Evolutionary conservation across 2,329 filamentous ascomycete genomes (phyloP).

Genomic region (Zasmidium citrigriseum): DNA sequence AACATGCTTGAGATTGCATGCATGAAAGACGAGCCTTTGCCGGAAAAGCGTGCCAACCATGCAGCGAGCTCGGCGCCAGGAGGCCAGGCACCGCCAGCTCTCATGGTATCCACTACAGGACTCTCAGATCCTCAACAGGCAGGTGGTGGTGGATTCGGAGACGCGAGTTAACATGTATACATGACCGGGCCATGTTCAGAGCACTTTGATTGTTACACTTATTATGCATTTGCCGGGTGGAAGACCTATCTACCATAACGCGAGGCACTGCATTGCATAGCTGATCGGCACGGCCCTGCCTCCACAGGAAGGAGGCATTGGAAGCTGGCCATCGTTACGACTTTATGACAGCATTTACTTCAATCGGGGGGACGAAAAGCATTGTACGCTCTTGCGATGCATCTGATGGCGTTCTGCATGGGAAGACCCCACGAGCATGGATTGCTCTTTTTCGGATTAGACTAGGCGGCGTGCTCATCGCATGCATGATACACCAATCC

Average conservation of each 20-base stretch:
- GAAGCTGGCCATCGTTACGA: slow-evolving; percentile 1
- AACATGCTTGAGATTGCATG: slow-evolving; percentile 97
- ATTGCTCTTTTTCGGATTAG: neutral
- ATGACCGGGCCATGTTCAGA: neutral
- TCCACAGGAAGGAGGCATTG: neutral
- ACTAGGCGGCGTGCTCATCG: neutral
- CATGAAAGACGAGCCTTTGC: slow-evolving; percentile 82
- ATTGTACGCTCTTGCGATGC: slow-evolving; percentile 1
- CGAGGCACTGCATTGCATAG: neutral
- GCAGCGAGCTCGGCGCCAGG: neutral
- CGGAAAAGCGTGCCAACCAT: slow-evolving; percentile 36
- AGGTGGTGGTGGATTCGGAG: neutral
- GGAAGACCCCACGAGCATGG: neutral
- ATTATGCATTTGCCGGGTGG: no score
- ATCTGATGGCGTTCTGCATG: slow-evolving; percentile 4
- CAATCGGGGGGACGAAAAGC: slow-evolving; percentile 3
- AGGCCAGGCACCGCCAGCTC: slow-evolving; percentile 17
- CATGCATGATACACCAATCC: neutral
- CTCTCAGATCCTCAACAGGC: slow-evolving; percentile 13
- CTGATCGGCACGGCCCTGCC: neutral
- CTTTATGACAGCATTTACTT: slow-evolving; percentile 1
- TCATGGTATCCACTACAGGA: slow-evolving; percentile 30
- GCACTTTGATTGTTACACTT: neutral
- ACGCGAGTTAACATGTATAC: neutral
- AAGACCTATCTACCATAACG: neutral